Evolutionary conservation across 106 monocot genomes (phyloP), one percentile per base, ranked within the genome.

Genomic region (Chionographis japonica): DNA sequence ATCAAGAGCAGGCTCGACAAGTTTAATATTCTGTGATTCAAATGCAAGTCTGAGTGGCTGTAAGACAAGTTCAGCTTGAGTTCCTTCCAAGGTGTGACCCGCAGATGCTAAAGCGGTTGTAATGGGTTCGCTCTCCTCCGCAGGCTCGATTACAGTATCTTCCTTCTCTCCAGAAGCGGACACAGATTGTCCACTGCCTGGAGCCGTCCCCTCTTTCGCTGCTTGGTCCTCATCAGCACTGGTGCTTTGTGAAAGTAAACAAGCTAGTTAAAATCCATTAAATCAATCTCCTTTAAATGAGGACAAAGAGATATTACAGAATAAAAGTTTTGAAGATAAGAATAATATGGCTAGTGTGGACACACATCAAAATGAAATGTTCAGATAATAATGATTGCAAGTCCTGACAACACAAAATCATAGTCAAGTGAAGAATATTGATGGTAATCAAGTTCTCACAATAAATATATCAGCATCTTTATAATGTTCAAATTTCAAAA

Each of bases 21-120:
- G 81, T 67, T 95, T 95, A 61, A 91, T 80, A 73, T 95, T 86
- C 78, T 91, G 88, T 58, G 88, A 79, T 66, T 91, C 95, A 74
- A 91, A 89, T 68, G 95, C 95, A 74, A 95, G 91, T 59, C 91
- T 76, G 35, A 95, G 88, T 15, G 95, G 95, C 59, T 89, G 84
- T 61, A 95, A 72, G n/a, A 95, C 79, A 74, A 95, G 73, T 66
- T 95, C 95, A 67, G 82, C 83, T 82, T 95, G 95, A 56, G 38
- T 72, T 63, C 83, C 91, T 78, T 91, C 91, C 61, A 95, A 84
- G 56, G 75, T 78, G 62, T 58, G 78, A 50, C 95, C 91, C 61
- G 88, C 95, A 73, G 71, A 80, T 52, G 91, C 77, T 75, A 95
- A 83, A 53, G 77, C 77, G 58, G 69, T 52, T 36, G 67, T 84